Conservation (phyloP, 1,284 basidiomycete species). For the Naganishia sp. region DNA sequence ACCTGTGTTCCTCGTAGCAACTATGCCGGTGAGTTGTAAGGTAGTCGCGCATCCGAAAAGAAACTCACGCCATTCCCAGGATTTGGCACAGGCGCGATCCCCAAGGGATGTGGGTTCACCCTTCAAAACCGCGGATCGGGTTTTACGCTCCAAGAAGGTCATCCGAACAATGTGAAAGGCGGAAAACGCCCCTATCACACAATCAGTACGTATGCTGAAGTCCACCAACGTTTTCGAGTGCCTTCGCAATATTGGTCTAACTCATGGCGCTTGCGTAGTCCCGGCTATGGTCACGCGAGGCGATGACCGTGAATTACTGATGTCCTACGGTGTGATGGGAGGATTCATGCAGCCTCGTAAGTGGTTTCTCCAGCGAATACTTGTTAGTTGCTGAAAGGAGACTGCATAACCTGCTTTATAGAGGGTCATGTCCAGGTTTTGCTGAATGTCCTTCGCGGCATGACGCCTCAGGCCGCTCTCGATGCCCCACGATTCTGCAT, state of each 20-base stretch:
- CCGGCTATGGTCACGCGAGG: slow-evolving; percentile 82
- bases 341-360: slow-evolving; percentile 80
- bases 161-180: slow-evolving; percentile 78
- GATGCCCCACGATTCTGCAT: slow-evolving; percentile 97
- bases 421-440: slow-evolving; percentile 90
- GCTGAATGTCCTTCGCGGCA: slow-evolving; percentile 84
- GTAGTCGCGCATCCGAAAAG: not conserved
- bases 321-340: slow-evolving; percentile 89
- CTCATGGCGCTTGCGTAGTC: slow-evolving; percentile 48
- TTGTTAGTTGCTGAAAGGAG: slow-evolving; percentile 34
- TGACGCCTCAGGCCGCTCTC: slow-evolving; percentile 76
- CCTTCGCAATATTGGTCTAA: not conserved
- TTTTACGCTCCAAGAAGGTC: slow-evolving; percentile 75
- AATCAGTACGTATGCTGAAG: slow-evolving; percentile 59
- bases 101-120: slow-evolving; percentile 91
- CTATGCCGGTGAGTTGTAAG: slow-evolving; percentile 65
- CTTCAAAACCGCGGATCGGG: slow-evolving; percentile 89
- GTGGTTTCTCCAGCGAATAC: slow-evolving; percentile 9
- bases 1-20: slow-evolving; percentile 60
- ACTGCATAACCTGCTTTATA: slow-evolving; percentile 10
- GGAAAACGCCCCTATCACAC: slow-evolving; percentile 93
- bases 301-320: slow-evolving; percentile 68
- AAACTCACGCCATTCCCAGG: slow-evolving; percentile 42
- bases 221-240: no score
- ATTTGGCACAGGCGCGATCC: slow-evolving; percentile 69